Conservation (phyloP, 208 protist genomes). For the Blastocrithidia nonstop region DNA sequence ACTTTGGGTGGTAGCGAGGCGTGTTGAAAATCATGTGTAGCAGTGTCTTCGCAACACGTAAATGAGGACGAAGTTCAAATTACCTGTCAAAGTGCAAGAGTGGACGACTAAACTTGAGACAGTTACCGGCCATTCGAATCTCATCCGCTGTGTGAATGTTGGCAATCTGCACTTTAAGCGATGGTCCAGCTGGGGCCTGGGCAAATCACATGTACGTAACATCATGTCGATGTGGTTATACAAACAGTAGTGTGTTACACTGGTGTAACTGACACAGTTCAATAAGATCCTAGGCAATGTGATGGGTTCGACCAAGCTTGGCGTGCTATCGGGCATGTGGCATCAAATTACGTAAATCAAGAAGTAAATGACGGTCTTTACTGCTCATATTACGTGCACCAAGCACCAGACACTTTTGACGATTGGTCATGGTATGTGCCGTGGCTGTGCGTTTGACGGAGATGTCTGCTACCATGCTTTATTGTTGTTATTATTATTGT, state of each 20-base stretch:
- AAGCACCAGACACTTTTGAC: slow-evolving; percentile 89
- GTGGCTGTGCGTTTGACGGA: slow-evolving; percentile 28
- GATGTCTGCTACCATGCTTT: slow-evolving; percentile 40
- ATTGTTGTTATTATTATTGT: slow-evolving; percentile 7
- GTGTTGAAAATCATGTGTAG: slow-evolving; percentile 93
- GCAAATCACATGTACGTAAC: slow-evolving; percentile 92
- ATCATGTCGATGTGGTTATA: slow-evolving; percentile 81
- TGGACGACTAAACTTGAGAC: slow-evolving; percentile 93
- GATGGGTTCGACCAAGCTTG: slow-evolving; percentile 73
- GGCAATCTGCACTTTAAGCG: slow-evolving; percentile 88
- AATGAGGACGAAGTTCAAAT: slow-evolving; percentile 89
- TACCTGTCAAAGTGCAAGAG: slow-evolving; percentile 94
- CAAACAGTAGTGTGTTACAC: slow-evolving; percentile 88
- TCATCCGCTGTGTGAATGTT: slow-evolving; percentile 97
- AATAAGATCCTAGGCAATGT: slow-evolving; percentile 50
- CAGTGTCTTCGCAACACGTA: slow-evolving; percentile 90
- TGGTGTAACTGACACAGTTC: slow-evolving; percentile 86
- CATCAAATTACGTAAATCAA: slow-evolving; percentile 85
- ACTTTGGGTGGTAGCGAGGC: slow-evolving; percentile 92
- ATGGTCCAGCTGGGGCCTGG: slow-evolving; percentile 87
- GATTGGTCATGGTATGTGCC: slow-evolving; percentile 80
- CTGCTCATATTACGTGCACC: slow-evolving; percentile 80
- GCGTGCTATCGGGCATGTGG: slow-evolving; percentile 89
- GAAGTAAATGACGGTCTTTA: slow-evolving; percentile 88
- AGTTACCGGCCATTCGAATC: slow-evolving; percentile 97